A percentile compares a stretch with the other conserved stretches of the same genome.
These are phyloP conservation scores for Pichia sporocuriosa DNA, from an alignment of 805 yeast species.

Conservation along the genomic window DNA sequence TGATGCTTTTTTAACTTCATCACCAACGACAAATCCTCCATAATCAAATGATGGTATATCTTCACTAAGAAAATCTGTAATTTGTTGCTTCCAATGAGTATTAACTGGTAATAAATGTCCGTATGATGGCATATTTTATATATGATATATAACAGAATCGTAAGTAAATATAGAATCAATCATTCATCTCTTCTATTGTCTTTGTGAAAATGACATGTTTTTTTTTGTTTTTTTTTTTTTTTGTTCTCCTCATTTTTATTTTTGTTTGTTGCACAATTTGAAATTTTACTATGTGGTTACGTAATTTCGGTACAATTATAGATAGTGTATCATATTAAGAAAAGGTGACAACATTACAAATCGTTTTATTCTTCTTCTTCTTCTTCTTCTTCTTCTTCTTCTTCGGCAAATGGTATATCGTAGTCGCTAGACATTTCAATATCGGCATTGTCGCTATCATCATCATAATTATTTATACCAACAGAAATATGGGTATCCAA, in stretches of 20 bases:
- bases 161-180: too few species aligned
- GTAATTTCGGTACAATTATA: too few species aligned
- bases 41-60: slow-evolving; percentile 92
- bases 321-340: too few species aligned
- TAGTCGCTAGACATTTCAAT: neutral
- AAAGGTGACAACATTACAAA: neutral
- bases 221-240: too few species aligned
- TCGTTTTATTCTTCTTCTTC: slow-evolving; percentile 1
- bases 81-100: slow-evolving; percentile 77
- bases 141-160: neutral
- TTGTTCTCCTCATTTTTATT: too few species aligned
- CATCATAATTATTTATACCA: slow-evolving; percentile 2
- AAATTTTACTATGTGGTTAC: too few species aligned
- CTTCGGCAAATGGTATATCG: slow-evolving; percentile 13
- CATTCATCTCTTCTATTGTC: too few species aligned
- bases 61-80: slow-evolving; percentile 71
- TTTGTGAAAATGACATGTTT: too few species aligned
- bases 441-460: neutral
- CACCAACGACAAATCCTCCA: slow-evolving; percentile 95
- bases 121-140: slow-evolving; percentile 1
- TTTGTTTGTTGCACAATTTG: too few species aligned
- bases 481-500: slow-evolving; percentile 1
- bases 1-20: slow-evolving; percentile 60
- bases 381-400: slow-evolving; percentile 11
- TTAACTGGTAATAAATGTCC: slow-evolving; percentile 59